These are phyloP conservation scores for Oryza rufipogon DNA, from an alignment of 176 grass and related monocot species.

Conservation along the genomic window DNA sequence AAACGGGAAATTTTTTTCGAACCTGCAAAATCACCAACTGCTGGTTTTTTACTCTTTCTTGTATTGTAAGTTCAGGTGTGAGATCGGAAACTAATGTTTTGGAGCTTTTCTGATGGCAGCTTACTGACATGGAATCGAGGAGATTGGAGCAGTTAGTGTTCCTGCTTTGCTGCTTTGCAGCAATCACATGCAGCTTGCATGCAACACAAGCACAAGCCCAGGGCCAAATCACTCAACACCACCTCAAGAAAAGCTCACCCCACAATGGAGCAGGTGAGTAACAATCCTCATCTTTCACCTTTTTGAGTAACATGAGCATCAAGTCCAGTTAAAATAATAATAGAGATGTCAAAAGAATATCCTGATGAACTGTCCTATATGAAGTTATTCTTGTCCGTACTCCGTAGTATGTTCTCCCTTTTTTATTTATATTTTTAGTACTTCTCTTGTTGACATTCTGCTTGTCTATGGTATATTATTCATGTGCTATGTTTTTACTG, in stretches of 20 bases:
- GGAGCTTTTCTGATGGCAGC: conserved; percentile 43
- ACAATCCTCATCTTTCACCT: conserved; percentile 21
- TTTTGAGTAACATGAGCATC: conserved; percentile 31
- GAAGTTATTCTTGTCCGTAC: conserved; percentile 3
- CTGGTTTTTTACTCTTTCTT: neutral
- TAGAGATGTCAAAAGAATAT: neutral
- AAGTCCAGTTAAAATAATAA: conserved; percentile 14
- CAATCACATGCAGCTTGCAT: conserved; percentile 47
- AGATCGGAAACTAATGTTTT: conserved; percentile 40
- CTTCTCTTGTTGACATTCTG: neutral
- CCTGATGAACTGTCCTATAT: conserved; percentile 19
- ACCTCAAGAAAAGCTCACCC: neutral
- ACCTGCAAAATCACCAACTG: too few relatives aligned
- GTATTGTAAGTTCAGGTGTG: conserved; percentile 19
- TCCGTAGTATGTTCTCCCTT: conserved; percentile 20
- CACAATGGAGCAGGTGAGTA: conserved; percentile 54
- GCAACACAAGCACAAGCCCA: conserved; percentile 17
- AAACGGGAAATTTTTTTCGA: neutral
- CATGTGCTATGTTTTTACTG: conserved; percentile 16
- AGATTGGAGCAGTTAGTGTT: conserved; percentile 50
- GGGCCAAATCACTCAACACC: conserved; percentile 28
- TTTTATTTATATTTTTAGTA: neutral
- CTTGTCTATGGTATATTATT: neutral
- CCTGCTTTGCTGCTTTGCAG: conserved; percentile 60
- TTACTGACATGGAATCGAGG: conserved; percentile 59